Conservation (phyloP, 108 stramenopile genomes). For the Halocafeteria seosinensis region DNA sequence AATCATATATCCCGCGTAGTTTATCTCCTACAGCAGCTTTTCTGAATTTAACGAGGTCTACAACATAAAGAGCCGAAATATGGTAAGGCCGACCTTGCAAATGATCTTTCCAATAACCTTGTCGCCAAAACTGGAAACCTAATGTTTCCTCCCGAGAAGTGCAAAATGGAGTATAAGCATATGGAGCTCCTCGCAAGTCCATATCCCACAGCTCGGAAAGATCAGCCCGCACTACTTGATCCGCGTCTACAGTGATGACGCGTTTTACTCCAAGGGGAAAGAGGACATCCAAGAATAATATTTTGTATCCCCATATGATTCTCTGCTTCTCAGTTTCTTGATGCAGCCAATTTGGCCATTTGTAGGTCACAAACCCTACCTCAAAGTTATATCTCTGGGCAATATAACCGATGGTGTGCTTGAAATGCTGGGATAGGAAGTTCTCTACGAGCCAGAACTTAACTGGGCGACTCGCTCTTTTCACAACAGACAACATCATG, state of each 20-base stretch:
- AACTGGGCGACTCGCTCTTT: slow-evolving; percentile 69
- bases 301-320: slow-evolving; percentile 99
- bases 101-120: slow-evolving; percentile 82
- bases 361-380: slow-evolving; percentile 58
- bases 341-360: slow-evolving; percentile 97
- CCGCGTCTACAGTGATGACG: slow-evolving; percentile 86
- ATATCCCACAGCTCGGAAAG: slow-evolving; percentile 87
- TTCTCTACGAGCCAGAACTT: slow-evolving; percentile 99
- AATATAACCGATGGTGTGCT: slow-evolving; percentile 56
- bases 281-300: slow-evolving; percentile 93
- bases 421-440: slow-evolving; percentile 70
- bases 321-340: slow-evolving; percentile 90
- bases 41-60: slow-evolving; percentile 77
- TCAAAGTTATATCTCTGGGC: slow-evolving; percentile 41
- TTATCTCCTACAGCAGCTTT: slow-evolving; percentile 68
- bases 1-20: slow-evolving; percentile 73
- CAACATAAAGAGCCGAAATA: slow-evolving; percentile 94
- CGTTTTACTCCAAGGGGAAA: slow-evolving; percentile 87
- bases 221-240: slow-evolving; percentile 90
- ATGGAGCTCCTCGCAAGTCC: slow-evolving; percentile 65
- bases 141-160: slow-evolving; percentile 66
- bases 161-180: slow-evolving; percentile 95
- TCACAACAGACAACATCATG: slow-evolving; percentile 95
- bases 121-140: slow-evolving; percentile 81
- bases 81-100: slow-evolving; percentile 79